Evolutionary conservation across 768 basidiomycete genomes (phyloP), one percentile per base, ranked within the genome.

Genomic region (Rhizopogon vesiculosus): DNA sequence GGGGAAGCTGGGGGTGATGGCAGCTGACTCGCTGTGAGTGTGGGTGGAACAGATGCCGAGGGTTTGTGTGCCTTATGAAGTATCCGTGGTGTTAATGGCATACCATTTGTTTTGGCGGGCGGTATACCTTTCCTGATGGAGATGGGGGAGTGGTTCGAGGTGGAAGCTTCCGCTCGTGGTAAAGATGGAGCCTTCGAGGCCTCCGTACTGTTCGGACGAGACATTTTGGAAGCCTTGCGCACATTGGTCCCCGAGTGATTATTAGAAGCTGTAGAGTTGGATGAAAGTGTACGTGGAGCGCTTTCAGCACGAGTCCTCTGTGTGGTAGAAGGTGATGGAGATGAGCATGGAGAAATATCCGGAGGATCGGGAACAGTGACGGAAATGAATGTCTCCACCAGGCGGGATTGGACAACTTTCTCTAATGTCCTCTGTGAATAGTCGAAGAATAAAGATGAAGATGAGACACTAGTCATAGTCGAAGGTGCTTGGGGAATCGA

Each of bases 381-480:
- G 13, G 83, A 78, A 53, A 92, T 70, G 62, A 90, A 89, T 0
- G 90, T 89, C 69, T 91, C 88, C 22, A 92, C 84, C 31, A 93
- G 73, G 46, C 90, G 82, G 35, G 89, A 85, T 53, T 74, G 72
- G 10, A 93, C 77, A 13, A 91, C 79, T 61, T 78, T 86, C 73
- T 92, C 89, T 44, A 92, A 73, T 7, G 76, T 79, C 29, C 71
- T 70, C 64, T 92, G 90, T 4, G 89, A 87, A 57, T 86, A 78
- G 61, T 85, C 84, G 15, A 76, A 76, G 53, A 80, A 71, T 45
- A 80, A 66, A 12, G 68, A 60, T 39, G 64, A 66, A 49, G 67
- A 69, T 58, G 62, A 65, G 42, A 64, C 53, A 38, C 59, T 46
- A 22, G 38, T 54, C 33, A n/a, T 18, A 12, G 42, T 54, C 13